phyloP scores from a whole-genome alignment of 805 yeast species.

The Lachancea kluyveri region DNA sequence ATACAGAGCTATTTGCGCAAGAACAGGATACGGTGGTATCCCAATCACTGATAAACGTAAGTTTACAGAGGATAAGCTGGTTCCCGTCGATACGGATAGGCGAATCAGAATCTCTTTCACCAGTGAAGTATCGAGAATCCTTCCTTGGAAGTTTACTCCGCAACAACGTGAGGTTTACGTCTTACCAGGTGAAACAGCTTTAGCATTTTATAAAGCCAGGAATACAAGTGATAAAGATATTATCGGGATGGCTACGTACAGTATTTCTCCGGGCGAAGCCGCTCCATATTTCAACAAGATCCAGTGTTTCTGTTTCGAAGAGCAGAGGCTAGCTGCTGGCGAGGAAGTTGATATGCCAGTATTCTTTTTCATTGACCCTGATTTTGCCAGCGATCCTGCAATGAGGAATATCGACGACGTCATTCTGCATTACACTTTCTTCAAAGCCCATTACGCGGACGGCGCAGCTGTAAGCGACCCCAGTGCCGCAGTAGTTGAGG shows the following conservation, averaged over 20 bases:
- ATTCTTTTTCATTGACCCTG: slow-evolving; percentile 94
- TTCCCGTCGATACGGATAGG: slow-evolving; percentile 81
- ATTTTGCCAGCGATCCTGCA: slow-evolving; percentile 84
- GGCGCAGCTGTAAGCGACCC: slow-evolving; percentile 32
- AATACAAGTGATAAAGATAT: slow-evolving; percentile 82
- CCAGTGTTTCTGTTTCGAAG: slow-evolving; percentile 98
- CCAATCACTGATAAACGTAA: slow-evolving; percentile 80
- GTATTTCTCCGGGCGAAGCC: slow-evolving; percentile 93
- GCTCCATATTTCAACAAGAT: slow-evolving; percentile 96
- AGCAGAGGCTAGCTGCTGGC: slow-evolving; percentile 86
- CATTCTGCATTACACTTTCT: slow-evolving; percentile 87
- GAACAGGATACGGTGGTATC: slow-evolving; percentile 94
- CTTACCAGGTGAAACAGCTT: slow-evolving; percentile 95
- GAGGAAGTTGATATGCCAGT: slow-evolving; percentile 99
- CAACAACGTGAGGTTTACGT: slow-evolving; percentile 90
- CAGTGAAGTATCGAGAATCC: slow-evolving; percentile 80
- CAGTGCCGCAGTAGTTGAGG: slow-evolving; percentile 10
- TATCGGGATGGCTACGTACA: slow-evolving; percentile 97
- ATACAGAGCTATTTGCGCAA: slow-evolving; percentile 83
- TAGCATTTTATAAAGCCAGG: slow-evolving; percentile 91
- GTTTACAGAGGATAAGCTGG: slow-evolving; percentile 80
- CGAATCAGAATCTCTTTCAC: slow-evolving; percentile 83
- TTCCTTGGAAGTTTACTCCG: slow-evolving; percentile 95
- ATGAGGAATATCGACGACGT: slow-evolving; percentile 89
- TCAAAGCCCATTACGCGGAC: slow-evolving; percentile 48